A percentile compares a stretch with the other conserved stretches of the same genome.
Conservation (phyloP, 2,329 filamentous ascomycete species). For the Fusarium nelsonii region DNA sequence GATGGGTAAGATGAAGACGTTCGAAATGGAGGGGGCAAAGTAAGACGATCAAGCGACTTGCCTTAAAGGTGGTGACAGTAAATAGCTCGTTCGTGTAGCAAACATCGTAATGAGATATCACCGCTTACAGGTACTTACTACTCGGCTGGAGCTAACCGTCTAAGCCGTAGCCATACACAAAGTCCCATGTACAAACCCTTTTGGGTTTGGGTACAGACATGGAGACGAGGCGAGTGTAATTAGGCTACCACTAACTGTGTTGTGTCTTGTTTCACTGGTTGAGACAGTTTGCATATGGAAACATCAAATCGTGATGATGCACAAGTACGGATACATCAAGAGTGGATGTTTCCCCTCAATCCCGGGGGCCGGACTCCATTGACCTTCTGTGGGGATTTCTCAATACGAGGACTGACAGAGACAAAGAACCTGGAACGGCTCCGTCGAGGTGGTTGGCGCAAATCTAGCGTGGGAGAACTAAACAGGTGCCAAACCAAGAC, state of each 20-base stretch:
- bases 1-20: background rate
- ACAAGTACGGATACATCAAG: background rate
- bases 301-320: constrained; percentile 1
- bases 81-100: constrained; percentile 10
- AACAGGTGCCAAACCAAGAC: constrained; percentile 20
- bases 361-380: background rate
- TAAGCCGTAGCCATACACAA: constrained; percentile 13
- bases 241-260: background rate
- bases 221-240: background rate
- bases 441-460: constrained; percentile 17
- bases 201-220: constrained; percentile 1
- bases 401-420: constrained; percentile 38
- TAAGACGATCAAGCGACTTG: background rate
- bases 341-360: constrained; percentile 16
- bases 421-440: constrained; percentile 19
- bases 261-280: constrained; percentile 13
- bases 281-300: background rate
- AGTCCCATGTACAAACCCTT: background rate
- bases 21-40: background rate
- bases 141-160: background rate
- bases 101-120: background rate
- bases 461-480: constrained; percentile 10
- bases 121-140: background rate
- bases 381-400: constrained; percentile 23
- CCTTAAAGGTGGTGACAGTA: background rate